A percentile compares a stretch with the other conserved stretches of the same genome.
Conservation (phyloP, 306 rosid species). For the Vigna angularis region DNA sequence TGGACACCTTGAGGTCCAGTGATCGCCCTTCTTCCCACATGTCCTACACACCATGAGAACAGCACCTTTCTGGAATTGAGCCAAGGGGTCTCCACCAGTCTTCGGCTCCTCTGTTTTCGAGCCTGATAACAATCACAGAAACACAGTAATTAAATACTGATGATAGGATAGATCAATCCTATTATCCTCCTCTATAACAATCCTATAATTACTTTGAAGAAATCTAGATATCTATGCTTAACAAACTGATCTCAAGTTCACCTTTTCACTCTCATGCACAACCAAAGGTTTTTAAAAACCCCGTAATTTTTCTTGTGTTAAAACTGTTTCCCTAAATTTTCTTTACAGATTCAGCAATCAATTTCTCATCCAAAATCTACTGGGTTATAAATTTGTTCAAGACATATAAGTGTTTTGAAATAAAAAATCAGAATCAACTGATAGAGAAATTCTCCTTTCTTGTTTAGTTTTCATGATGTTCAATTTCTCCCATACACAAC, state of each 20-base stretch:
- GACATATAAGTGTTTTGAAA: too few species aligned
- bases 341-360: background rate
- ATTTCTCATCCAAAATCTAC: background rate
- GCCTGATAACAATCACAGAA: constrained; percentile 52
- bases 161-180: constrained; percentile 4
- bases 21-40: constrained; percentile 96
- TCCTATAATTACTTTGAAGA: background rate
- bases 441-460: background rate
- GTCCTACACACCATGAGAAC: constrained; percentile 93
- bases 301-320: background rate
- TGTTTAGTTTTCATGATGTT: too few species aligned
- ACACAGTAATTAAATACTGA: constrained; percentile 11
- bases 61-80: constrained; percentile 69
- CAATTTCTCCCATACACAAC: too few species aligned
- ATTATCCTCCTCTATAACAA: background rate
- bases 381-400: too few species aligned
- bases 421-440: background rate
- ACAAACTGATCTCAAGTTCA: background rate
- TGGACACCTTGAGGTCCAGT: constrained; percentile 96
- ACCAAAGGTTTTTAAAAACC: background rate
- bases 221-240: background rate
- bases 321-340: background rate
- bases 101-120: constrained; percentile 79
- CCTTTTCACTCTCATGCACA: constrained; percentile 1
- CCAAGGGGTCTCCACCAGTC: constrained; percentile 64